Evolutionary conservation across 441 rosid species (phyloP), one percentile per base, ranked within the genome.

Genomic region (Sinapis alba): DNA sequence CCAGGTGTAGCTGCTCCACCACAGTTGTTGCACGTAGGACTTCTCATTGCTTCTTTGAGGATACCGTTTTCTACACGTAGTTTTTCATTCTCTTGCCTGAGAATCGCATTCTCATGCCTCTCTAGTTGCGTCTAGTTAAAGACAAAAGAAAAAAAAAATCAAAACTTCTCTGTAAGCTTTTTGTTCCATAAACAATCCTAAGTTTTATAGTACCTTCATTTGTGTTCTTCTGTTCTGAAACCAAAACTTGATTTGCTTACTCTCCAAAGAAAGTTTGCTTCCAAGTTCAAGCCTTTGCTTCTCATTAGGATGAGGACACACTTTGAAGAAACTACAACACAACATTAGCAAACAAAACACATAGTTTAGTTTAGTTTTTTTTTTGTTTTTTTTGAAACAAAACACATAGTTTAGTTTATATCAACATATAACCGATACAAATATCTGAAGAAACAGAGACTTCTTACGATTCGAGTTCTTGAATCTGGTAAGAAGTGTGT

Each of bases 141-240:
- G 13, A 4, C 18, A 18, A 67, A 78, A n/a, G n/a, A n/a, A n/a
- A 60, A n/a, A 13, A 15, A 15, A 16, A 16, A 38, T 3, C 15
- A 70, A 1, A 21, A 45, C 45, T 3, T 32, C 5, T 8, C n/a
- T 9, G 2, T 65, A 24, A 62, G 53, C 56, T 13, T 28, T 30
- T 26, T 15, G 19, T 15, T 12, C 3, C 68, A 26, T 57, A 15
- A 15, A 71, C 58, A 60, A 7, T 20, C 7, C 41, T 5, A 50
- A 26, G 20, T 53, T 34, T 32, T 56, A 1, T 23, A 61, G 26
- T 77, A 87, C 94, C 86, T 89, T 89, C 86, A 85, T 79, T 41
- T 89, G 94, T 34, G 91, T 89, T 77, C 91, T 80, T 69, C 87
- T 76, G 75, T 89, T 89, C 76, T 89, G 94, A 79, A 89, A 89